phyloP scores from a whole-genome alignment of 495 filamentous ascomycete genomes.

The Talaromyces stipitatus region DNA sequence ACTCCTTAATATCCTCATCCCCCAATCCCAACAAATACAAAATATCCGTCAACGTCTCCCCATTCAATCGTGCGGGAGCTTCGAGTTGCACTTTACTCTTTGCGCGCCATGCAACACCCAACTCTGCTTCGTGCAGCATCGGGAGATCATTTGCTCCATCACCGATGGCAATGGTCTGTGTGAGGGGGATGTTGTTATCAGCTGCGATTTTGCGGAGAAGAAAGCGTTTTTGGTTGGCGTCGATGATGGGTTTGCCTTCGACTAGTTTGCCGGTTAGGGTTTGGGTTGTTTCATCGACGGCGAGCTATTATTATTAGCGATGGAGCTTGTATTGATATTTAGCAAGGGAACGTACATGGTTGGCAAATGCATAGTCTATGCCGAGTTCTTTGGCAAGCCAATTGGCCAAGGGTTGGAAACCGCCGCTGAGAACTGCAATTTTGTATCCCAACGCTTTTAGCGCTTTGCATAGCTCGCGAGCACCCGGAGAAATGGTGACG shows the following conservation, averaged over 20 bases:
- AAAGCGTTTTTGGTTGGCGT: conserved; percentile 69
- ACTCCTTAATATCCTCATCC: conserved; percentile 52
- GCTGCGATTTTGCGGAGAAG: conserved; percentile 70
- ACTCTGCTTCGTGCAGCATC: conserved; percentile 83
- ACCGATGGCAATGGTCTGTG: conserved; percentile 80
- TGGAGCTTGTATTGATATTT: no score
- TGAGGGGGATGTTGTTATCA: conserved; percentile 59
- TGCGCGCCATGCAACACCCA: conserved; percentile 90
- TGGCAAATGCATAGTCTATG: conserved; percentile 81
- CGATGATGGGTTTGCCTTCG: conserved; percentile 63
- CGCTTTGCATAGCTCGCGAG: conserved; percentile 58
- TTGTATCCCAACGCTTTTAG: conserved; percentile 72
- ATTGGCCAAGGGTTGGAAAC: conserved; percentile 79
- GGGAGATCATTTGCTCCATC: conserved; percentile 93
- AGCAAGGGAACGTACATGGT: conserved; percentile 47
- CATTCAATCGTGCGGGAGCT: conserved; percentile 75
- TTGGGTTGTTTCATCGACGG: conserved; percentile 53
- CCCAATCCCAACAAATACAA: conserved; percentile 77
- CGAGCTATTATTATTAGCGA: conserved; percentile 41
- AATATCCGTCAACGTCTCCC: conserved; percentile 68
- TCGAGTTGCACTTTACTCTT: conserved; percentile 87
- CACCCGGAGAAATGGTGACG: conserved; percentile 76
- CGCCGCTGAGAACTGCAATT: conserved; percentile 84
- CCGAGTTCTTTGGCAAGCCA: conserved; percentile 77
- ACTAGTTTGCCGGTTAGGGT: conserved; percentile 76